A percentile compares a stretch with the other conserved stretches of the same genome.
Evolutionary conservation across 805 yeast genomes (phyloP).

Genomic region (Suhomyces sp.): DNA sequence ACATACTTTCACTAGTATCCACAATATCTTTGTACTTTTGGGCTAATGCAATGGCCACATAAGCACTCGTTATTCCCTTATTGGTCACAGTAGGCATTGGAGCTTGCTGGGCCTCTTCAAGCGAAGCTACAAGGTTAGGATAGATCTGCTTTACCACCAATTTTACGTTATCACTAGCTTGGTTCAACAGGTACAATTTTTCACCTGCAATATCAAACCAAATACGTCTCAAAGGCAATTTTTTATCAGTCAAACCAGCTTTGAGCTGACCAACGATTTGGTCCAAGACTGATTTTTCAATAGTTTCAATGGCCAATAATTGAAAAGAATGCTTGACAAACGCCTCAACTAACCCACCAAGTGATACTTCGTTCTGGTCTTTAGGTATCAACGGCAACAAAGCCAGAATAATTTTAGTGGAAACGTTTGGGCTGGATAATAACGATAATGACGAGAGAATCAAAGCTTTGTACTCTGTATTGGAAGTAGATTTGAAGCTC

Average conservation of each 20-base stretch:
- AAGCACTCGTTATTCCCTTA: constrained; percentile 53
- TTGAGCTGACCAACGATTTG: constrained; percentile 27
- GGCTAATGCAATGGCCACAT: constrained; percentile 40
- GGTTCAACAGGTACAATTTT: constrained; percentile 14
- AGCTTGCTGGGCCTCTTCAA: constrained; percentile 44
- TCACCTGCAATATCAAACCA: constrained; percentile 62
- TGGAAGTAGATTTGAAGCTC: constrained; percentile 52
- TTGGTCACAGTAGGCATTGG: constrained; percentile 55
- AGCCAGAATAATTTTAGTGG: constrained; percentile 35
- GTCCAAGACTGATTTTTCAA: constrained; percentile 3
- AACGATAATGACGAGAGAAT: constrained; percentile 45
- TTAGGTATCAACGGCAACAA: constrained; percentile 57
- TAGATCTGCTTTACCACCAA: constrained; percentile 12
- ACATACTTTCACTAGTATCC: constrained; percentile 11
- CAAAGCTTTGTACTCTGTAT: constrained; percentile 62
- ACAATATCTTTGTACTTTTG: constrained; percentile 8
- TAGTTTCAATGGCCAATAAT: constrained; percentile 3
- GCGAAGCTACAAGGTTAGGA: constrained; percentile 24
- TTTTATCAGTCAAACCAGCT: constrained; percentile 67
- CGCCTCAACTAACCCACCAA: constrained; percentile 48
- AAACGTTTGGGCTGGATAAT: constrained; percentile 24
- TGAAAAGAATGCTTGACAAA: constrained; percentile 46
- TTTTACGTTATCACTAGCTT: neutral
- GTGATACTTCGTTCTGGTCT: constrained; percentile 71
- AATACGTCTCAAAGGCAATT: constrained; percentile 55